Evolutionary conservation across 257 asterid species (phyloP).

Genomic region (Echium plantagineum): DNA sequence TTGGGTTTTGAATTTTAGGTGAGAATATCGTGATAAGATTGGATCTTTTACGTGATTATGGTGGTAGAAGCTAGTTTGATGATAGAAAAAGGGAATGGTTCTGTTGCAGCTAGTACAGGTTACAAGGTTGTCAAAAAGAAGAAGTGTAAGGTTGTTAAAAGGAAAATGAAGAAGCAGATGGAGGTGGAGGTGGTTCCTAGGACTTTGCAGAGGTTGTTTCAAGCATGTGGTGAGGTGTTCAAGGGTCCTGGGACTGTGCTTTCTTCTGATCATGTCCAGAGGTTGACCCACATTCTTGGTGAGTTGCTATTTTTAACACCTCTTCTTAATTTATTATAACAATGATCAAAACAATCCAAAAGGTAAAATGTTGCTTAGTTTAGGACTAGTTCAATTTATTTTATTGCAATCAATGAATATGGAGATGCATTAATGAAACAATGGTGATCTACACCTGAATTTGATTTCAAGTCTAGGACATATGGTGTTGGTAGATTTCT

Average conservation of each 20-base stretch:
- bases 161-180: conserved; percentile 18
- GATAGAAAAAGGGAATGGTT: conserved; percentile 17
- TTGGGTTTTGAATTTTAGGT: too few species aligned
- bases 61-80: conserved; percentile 15
- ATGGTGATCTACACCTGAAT: not conserved
- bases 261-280: conserved; percentile 28
- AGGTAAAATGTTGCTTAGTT: not conserved
- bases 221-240: conserved; percentile 37
- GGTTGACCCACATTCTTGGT: conserved; percentile 47
- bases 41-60: not conserved
- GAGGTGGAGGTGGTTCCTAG: conserved; percentile 13
- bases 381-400: not conserved
- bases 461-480: not conserved
- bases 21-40: too few species aligned
- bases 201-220: conserved; percentile 41
- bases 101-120: conserved; percentile 14
- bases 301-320: not conserved
- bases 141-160: conserved; percentile 14
- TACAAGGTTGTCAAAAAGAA: conserved; percentile 32
- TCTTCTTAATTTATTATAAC: too few species aligned
- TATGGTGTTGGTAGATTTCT: not conserved
- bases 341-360: too few species aligned
- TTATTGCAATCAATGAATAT: too few species aligned
- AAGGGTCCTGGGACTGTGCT: conserved; percentile 54
- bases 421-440: not conserved